Conservation (phyloP, 257 asterid genomes). For the Ocimum tenuiflorum region DNA sequence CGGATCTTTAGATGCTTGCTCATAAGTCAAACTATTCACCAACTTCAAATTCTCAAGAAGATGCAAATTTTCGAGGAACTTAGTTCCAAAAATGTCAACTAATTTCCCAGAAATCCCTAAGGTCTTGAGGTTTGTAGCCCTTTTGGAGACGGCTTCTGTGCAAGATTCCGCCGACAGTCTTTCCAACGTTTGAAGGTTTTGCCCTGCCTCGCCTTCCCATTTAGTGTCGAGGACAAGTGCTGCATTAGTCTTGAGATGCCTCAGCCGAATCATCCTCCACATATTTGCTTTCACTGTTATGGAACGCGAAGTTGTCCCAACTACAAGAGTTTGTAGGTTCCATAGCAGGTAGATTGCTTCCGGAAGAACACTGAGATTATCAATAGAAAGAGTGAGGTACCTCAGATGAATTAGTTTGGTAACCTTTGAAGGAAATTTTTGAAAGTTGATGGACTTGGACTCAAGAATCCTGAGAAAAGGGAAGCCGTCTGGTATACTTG, state of each 20-base stretch:
- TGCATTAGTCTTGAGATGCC: conserved; percentile 6
- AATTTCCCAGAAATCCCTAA: not conserved
- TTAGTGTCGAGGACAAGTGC: not conserved
- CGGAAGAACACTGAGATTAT: conserved; percentile 23
- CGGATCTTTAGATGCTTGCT: not conserved
- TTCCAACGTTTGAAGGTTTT: not conserved
- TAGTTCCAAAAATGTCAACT: not conserved
- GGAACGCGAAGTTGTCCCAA: conserved; percentile 10
- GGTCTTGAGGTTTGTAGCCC: not conserved
- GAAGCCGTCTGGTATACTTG: conserved; percentile 29
- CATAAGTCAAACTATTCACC: not conserved
- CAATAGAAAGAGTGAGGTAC: conserved; percentile 28
- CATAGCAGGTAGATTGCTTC: conserved; percentile 19
- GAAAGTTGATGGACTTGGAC: conserved; percentile 21
- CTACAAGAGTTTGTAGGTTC: conserved; percentile 33
- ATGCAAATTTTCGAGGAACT: not conserved
- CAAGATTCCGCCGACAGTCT: not conserved
- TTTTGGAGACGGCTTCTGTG: not conserved
- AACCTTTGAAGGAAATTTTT: conserved; percentile 20
- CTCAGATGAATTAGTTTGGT: conserved; percentile 32
- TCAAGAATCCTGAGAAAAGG: conserved; percentile 33
- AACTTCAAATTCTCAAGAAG: conserved; percentile 11
- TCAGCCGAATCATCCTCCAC: conserved; percentile 26
- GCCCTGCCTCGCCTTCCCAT: not conserved
- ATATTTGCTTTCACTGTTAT: conserved; percentile 24